These are phyloP conservation scores for Cryptosporidium muris DNA, from an alignment of 169 alveolate species.

Conservation along the genomic window DNA sequence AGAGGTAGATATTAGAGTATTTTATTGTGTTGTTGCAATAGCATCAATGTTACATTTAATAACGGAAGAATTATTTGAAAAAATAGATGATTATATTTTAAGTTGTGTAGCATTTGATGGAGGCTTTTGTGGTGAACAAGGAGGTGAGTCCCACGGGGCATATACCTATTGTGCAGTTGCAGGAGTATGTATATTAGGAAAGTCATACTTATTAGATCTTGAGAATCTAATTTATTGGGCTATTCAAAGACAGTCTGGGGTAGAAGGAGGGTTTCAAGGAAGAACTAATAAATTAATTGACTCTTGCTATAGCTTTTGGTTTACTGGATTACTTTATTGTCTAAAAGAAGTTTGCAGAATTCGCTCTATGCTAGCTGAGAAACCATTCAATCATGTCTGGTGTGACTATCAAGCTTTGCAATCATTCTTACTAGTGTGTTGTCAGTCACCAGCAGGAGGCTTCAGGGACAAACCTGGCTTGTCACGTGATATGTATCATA, in stretches of 20 bases:
- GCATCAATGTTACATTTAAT: constrained; percentile 89
- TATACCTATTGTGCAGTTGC: constrained; percentile 97
- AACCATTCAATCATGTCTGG: constrained; percentile 53
- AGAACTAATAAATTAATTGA: constrained; percentile 97
- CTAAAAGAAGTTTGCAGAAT: constrained; percentile 78
- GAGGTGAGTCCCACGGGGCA: constrained; percentile 97
- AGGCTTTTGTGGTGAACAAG: constrained; percentile 93
- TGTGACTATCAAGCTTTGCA: constrained; percentile 72
- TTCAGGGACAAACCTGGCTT: constrained; percentile 95
- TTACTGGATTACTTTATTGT: constrained; percentile 89
- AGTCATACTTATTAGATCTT: constrained; percentile 84
- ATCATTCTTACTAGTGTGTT: constrained; percentile 73
- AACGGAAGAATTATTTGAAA: constrained; percentile 85
- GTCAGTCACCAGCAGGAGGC: constrained; percentile 85
- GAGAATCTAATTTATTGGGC: constrained; percentile 88
- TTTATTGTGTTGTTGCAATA: constrained; percentile 91
- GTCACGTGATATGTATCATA: constrained; percentile 93
- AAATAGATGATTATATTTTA: constrained; percentile 87
- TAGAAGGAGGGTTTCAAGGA: constrained; percentile 96
- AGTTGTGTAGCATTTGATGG: constrained; percentile 96
- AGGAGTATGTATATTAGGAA: constrained; percentile 85
- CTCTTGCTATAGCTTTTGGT: constrained; percentile 96
- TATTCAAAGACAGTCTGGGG: constrained; percentile 84
- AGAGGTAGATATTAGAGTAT: constrained; percentile 94
- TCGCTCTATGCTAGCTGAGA: constrained; percentile 76